Base-by-base conservation (phyloP, 805 yeast genomes). In the Nakazawaea ambrosiae region DNA sequence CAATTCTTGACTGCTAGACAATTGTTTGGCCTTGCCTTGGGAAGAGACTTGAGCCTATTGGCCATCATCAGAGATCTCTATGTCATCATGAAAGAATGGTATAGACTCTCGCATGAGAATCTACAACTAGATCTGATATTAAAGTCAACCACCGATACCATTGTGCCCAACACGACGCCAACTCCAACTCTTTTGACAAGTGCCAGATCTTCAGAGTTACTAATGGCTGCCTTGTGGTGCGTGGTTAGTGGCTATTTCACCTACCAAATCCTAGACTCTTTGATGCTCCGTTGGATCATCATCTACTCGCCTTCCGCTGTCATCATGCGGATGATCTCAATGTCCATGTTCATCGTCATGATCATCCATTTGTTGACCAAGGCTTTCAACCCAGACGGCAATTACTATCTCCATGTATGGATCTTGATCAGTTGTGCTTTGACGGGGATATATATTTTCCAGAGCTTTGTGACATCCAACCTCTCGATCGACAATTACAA, bases 281-380 rank as follows among this genome's bases (percentile, higher is more conserved):
- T 90, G 33, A 86, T 89, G 81, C 81, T 87, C 20, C 68, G 97
- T 31, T 90, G 97, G 95, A 85, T 90, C 20, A 94, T 89, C 30
- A 86, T 82, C 30, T 90, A 90, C 57, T 82, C 88, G 40, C 79
- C 86, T 1, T 68, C 84, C 1, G 97, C 96, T 0, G 95, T 96
- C 0, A 84, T 89, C 14, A 71, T 90, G 16, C 67, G 97, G 37
- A 85, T 89, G 70, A 63, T 88, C 33, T 79, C 95, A 10, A 80
- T 87, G 77, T 80, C 90, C 4, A 63, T 88, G 27, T 66, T 88
- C 12, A 66, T 86, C 37, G 71, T 83, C 12, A 73, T 85, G 5
- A 63, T 81, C 23, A 87, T 86, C 50, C 80, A 81, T 47, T 67
- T 82, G 30, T 60, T 86, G 31, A 64, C 81, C 28, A 64, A 81